Conservation (phyloP, 208 protist genomes). For the Leptomonas seymouri region DNA sequence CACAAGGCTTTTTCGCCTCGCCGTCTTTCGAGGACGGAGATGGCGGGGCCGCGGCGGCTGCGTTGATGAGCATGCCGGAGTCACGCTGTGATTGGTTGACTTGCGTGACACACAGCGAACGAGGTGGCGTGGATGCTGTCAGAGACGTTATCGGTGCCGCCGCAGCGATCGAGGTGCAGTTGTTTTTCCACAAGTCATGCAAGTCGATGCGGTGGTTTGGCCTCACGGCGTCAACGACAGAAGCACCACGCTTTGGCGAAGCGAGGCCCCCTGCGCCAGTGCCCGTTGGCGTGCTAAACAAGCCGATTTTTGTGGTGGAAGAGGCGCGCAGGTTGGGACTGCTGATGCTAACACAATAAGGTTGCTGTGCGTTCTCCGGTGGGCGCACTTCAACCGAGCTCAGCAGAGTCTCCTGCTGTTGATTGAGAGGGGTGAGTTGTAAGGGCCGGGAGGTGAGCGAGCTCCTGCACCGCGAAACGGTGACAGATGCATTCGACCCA, state of each 20-base stretch:
- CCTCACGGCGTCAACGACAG: neutral
- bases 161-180: neutral
- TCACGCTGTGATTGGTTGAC: neutral
- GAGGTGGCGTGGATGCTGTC: neutral
- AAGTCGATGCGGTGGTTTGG: conserved; percentile 5
- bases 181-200: neutral
- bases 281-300: neutral
- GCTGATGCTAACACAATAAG: neutral
- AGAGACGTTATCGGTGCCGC: neutral
- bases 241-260: neutral
- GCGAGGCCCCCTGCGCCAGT: neutral
- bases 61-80: neutral
- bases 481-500: conserved; percentile 8
- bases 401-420: neutral
- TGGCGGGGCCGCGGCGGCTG: neutral
- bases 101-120: conserved; percentile 4
- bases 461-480: neutral
- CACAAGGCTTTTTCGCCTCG: neutral
- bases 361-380: neutral
- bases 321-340: neutral
- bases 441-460: conserved; percentile 3
- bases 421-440: neutral
- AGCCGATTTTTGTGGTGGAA: neutral
- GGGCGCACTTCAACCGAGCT: conserved; percentile 14
- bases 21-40: neutral